Evolutionary conservation across 2,329 filamentous ascomycete species (phyloP), one percentile per base, ranked within the genome.

Genomic region (Sordariomycetes sp.): DNA sequence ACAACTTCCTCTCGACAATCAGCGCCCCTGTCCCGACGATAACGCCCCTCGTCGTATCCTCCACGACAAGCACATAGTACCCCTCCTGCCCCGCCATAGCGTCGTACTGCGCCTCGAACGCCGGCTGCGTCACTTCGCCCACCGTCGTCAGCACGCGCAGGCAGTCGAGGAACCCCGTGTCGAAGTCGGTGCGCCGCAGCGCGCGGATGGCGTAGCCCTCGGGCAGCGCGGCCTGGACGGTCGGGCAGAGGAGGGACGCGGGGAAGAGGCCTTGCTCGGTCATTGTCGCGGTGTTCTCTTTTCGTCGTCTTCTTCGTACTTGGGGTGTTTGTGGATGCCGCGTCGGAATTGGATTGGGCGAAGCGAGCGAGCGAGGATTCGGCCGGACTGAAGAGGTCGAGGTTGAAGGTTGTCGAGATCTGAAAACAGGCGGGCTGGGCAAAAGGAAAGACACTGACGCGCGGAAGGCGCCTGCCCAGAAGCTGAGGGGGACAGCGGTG

Each of bases 1-100:
- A 90, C 87, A 94, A 94, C 74, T 97, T 97, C 73, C 87, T 82
- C 82, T 99, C 94, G 54, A 96, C 89, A 62, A 97, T 81, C 71
- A 97, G 73, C 39, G 87, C 87, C 1, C 94, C 94, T 0, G 90
- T 96, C 28, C 89, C 92, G n/a, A 97, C 94, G 55, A 97, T 82
- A 61, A 78, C 77, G 53, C 72, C 72, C 54, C 72, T 70, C 54
- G 69, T 72, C 24, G 78, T 82, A 68, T 97, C 88, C 67, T 90
- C 85, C 56, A 97, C 86, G 60, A 92, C 88, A 35, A 97, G 76
- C 59, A 96, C 78, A 70, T 89, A 96, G 76, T 97, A 96, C 60
- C 84, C 86, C 60, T 84, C 84, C 65, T 86, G 84, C 55, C 77
- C 75, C 52, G 78, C 75, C 76, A 96, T 91, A 80, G 86, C 91